Evolutionary conservation across 495 filamentous ascomycete genomes (phyloP).

Genomic region (Xanthoparmelia taractica): DNA sequence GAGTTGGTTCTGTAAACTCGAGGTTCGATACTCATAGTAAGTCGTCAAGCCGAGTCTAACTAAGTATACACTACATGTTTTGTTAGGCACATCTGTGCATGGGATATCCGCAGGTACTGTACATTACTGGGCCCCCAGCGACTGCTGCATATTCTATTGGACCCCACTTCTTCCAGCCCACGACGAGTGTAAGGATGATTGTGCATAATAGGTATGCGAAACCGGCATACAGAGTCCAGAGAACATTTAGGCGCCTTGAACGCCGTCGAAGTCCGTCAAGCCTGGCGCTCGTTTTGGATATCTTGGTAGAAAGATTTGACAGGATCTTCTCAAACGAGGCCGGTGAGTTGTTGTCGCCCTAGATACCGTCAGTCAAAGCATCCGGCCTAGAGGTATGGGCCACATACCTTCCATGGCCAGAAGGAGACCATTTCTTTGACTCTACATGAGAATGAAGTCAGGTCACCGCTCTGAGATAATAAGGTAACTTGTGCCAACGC

Average conservation of each 20-base stretch:
- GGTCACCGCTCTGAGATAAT: not conserved
- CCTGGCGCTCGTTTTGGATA: slow-evolving; percentile 58
- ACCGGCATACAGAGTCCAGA: slow-evolving; percentile 82
- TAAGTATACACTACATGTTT: slow-evolving; percentile 53
- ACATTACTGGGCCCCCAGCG: slow-evolving; percentile 72
- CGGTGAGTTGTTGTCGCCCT: slow-evolving; percentile 78
- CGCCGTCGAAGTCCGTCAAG: slow-evolving; percentile 64
- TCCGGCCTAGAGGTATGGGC: slow-evolving; percentile 12
- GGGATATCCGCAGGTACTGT: slow-evolving; percentile 25
- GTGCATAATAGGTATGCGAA: slow-evolving; percentile 83
- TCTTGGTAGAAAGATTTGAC: slow-evolving; percentile 70
- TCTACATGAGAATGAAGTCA: not conserved
- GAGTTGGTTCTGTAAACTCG: slow-evolving; percentile 55
- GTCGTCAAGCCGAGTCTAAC: slow-evolving; percentile 51
- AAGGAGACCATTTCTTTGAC: slow-evolving; percentile 61
- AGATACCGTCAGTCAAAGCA: slow-evolving; percentile 20
- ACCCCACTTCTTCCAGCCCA: slow-evolving; percentile 77
- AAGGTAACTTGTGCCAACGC: too few species aligned
- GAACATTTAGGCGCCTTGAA: slow-evolving; percentile 68
- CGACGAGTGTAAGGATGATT: slow-evolving; percentile 70
- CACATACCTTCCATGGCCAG: slow-evolving; percentile 67
- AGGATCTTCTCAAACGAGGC: slow-evolving; percentile 90
- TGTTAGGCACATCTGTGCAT: not conserved
- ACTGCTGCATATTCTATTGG: slow-evolving; percentile 67
- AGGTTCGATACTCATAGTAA: slow-evolving; percentile 79